Conservation (phyloP, 306 rosid species). For the Corylus americana region DNA sequence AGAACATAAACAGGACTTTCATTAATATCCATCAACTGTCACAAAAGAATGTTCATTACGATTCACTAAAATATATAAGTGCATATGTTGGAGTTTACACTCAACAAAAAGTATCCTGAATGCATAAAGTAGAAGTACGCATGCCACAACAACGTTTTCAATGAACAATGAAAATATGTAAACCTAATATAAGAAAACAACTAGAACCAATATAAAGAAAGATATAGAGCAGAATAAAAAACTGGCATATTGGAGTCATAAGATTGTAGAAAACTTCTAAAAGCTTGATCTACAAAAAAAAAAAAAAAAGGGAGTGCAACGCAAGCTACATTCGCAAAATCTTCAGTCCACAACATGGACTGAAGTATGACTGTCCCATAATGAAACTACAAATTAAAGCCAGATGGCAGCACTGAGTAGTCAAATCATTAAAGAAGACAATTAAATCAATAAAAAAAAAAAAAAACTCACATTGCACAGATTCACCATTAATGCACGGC, state of each 20-base stretch:
- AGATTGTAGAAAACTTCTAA: not conserved
- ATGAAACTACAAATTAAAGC: not conserved
- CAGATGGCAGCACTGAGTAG: not conserved
- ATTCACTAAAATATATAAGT: conserved; percentile 10
- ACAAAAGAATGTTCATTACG: conserved; percentile 18
- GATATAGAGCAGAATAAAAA: conserved; percentile 6
- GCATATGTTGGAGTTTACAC: not conserved
- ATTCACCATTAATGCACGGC: not conserved
- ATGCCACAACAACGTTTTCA: conserved; percentile 18
- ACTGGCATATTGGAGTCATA: not conserved
- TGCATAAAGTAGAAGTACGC: not conserved
- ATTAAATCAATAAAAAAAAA: not conserved
- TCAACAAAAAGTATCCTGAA: conserved; percentile 2
- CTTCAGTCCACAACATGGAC: not conserved
- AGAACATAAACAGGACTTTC: conserved; percentile 95
- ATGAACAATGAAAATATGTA: conserved; percentile 5
- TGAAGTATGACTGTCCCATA: not conserved
- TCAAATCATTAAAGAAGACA: not conserved
- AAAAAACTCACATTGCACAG: not conserved
- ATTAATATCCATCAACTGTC: conserved; percentile 93
- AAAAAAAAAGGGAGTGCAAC: not conserved
- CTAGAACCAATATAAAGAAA: not conserved
- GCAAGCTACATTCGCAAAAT: not conserved
- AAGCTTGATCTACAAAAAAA: not conserved
- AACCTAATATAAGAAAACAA: conserved; percentile 11